Evolutionary conservation across 805 yeast species (phyloP), one percentile per base, ranked within the genome.

Genomic region (Saturnispora mendoncae): DNA sequence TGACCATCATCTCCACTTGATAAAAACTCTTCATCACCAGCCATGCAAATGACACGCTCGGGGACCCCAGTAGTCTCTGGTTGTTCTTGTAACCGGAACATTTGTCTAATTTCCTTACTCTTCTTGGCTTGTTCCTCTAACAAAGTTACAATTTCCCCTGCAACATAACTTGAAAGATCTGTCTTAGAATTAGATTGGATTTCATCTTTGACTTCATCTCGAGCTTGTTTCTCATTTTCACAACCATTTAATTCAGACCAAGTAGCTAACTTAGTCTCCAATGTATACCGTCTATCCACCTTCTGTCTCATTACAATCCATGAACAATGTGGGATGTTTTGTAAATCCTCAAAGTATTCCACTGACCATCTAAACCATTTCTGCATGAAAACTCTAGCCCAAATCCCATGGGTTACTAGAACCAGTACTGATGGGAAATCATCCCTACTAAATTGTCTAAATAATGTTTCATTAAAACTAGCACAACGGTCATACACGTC

Each of bases 311-410:
- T 82, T 25, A 81, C 75, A 31, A 88, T 67, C 57, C 84, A 79
- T 48, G 80, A 77, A 53, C 96, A 90, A 57, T 88, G 92, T 1
- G 86, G 86, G 13, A 88, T 76, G 57, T 88, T 88, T 45, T 80
- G 72, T 47, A 88, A 68, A 35, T 80, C 71, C 61, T 88, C 97
- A 60, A 87, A 88, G 55, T 80, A 78, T 57, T 87, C 96, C 55
- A 82, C 90, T 2, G 82, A 72, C 96, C 97, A 88, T 44, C 95
- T 67, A 57, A 78, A 88, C 96, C 96, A 88, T 53, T 87, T 84
- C 87, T 87, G 86, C 33, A 88, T 60, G 52, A 88, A 88, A 7
- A 88, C 97, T 31, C 97, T 67, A 4, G 94, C 83, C 90, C 94
- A 86, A 13, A 88, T 84, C 8, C 97, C 97, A 58, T 88, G 97